phyloP scores from a whole-genome alignment of 2,329 filamentous ascomycete species.

The Colletotrichum sp. region DNA sequence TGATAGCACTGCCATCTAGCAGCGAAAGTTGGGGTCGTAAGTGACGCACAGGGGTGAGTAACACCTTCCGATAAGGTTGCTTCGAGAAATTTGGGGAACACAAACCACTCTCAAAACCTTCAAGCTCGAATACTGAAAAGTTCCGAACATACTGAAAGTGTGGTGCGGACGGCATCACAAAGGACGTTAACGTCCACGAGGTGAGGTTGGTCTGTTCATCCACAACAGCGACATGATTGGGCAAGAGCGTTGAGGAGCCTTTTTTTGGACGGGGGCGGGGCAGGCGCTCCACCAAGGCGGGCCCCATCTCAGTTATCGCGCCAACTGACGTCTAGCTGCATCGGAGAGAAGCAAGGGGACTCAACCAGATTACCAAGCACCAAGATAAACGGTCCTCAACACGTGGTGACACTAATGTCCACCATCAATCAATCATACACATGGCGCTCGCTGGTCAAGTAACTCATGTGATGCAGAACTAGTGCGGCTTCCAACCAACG shows the following conservation, averaged over 20 bases:
- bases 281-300: background rate
- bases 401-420: background rate
- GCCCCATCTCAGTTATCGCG: background rate
- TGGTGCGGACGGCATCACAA: background rate
- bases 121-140: background rate
- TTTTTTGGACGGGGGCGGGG: background rate
- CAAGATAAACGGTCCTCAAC: background rate
- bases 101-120: background rate
- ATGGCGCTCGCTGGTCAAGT: background rate
- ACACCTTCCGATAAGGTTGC: background rate
- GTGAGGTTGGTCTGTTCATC: background rate
- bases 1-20: background rate
- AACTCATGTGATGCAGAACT: slow-evolving; percentile 3
- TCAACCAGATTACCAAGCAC: slow-evolving; percentile 15
- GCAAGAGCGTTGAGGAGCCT: background rate
- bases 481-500: background rate
- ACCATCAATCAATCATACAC: background rate
- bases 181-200: background rate
- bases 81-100: background rate
- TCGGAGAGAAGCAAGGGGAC: background rate
- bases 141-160: background rate
- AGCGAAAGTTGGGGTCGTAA: background rate
- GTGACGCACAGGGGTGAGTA: background rate
- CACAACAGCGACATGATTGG: background rate
- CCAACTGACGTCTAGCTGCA: background rate